A percentile compares a stretch with the other conserved stretches of the same genome.
Evolutionary conservation across 257 asterid species (phyloP).

Genomic region (Solanum chmielewskii): DNA sequence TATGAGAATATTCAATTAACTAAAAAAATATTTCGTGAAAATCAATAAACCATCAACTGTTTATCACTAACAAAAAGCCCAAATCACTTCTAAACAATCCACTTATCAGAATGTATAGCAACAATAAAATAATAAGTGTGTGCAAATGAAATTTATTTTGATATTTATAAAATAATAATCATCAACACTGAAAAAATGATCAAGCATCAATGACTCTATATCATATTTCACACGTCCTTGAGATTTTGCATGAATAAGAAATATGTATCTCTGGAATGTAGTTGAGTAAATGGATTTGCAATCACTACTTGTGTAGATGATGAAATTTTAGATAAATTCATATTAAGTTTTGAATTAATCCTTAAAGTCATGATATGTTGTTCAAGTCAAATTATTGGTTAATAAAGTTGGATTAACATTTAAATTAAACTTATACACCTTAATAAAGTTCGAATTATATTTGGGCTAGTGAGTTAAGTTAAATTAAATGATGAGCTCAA

Average conservation of each 20-base stretch:
- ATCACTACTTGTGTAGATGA: neutral
- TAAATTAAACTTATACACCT: neutral
- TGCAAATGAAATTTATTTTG: neutral
- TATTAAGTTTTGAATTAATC: too few species aligned
- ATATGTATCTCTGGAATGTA: neutral
- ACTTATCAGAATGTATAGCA: neutral
- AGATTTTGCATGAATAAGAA: neutral
- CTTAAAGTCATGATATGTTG: neutral
- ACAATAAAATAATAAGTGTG: neutral
- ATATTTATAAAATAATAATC: too few species aligned
- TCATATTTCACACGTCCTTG: neutral
- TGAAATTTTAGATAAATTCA: neutral
- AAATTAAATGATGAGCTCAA: neutral
- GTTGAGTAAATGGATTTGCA: neutral
- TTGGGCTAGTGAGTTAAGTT: neutral
- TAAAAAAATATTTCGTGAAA: too few species aligned
- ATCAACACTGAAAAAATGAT: too few species aligned
- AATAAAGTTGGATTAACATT: too few species aligned
- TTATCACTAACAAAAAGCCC: neutral
- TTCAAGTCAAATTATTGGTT: neutral
- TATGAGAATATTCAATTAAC: neutral
- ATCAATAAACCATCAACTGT: neutral
- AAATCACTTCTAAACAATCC: neutral
- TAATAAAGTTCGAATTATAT: too few species aligned
- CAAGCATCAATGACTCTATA: neutral